Evolutionary conservation across 2,329 filamentous ascomycete species (phyloP), one percentile per base, ranked within the genome.

Genomic region (Botryosphaeria dothidea): DNA sequence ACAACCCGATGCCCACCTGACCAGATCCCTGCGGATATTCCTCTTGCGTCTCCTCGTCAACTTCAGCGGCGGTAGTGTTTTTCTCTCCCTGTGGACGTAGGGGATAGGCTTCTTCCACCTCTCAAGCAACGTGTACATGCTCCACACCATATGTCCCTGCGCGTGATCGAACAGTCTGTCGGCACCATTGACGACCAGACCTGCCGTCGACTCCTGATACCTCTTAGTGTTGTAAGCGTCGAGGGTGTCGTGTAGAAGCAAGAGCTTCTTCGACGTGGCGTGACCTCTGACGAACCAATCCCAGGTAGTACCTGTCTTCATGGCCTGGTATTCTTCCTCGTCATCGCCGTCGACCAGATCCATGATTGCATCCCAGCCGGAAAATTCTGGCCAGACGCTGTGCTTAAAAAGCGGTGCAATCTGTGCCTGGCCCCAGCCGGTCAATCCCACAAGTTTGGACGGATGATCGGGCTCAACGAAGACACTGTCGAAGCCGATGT

Each of bases 221-320:
- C 13, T 17, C 13, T 49, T 25, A 3, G 46, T 23, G 7, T 27
- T 8, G 23, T 15, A 6, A 5, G 92, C 92, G 1, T 92, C 93
- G 0, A 98, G 98, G 3, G 4, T 31, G 8, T 52, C 1, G 7
- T 52, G 48, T 0, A 52, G 48, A 9, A 19, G 15, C 7, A 52
- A 7, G 15, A 21, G 27, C 27, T 34, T n/a, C 9, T 21, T 52
- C 4, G 48, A 21, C 27, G 27, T 5, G 7, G 27, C 27, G 15
- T 49, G 13, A 3, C 23, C 23, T 19, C 43, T 34, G 19, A 19
- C 19, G 21, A 51, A 17, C 5, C 5, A 11, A 11, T 48, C n/a
- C 1, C 45, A 25, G 21, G 21, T 9, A 21, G 21, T 15, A 9
- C 31, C 15, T n/a, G 27, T 19, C 27, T 31, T 34, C 8, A 8